These are phyloP conservation scores for Ustilago shanxiensis DNA, from an alignment of 1,284 basidiomycete genomes.

Conservation along the genomic window DNA sequence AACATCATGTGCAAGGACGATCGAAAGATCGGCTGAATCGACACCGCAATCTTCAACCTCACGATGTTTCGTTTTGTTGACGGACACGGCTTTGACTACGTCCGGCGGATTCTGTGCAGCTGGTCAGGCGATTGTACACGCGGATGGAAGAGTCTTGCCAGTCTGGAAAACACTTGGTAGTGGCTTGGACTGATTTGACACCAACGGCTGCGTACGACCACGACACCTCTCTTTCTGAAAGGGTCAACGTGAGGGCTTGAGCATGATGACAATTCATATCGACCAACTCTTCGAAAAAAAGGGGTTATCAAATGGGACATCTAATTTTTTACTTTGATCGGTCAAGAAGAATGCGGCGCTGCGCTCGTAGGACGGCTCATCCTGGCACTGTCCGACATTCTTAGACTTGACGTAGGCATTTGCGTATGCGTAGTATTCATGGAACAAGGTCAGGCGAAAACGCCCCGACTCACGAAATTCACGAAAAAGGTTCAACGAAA, in stretches of 20 bases:
- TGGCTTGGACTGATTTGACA: not conserved
- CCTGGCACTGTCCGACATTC: slow-evolving; percentile 27
- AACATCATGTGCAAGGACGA: not conserved
- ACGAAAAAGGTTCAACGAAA: too few relatives aligned
- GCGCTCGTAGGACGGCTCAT: not conserved
- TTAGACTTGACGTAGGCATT: slow-evolving; percentile 26
- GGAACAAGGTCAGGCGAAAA: not conserved
- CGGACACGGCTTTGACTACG: not conserved
- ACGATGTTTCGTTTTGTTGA: not conserved
- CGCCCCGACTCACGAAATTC: too few relatives aligned
- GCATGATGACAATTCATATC: slow-evolving; percentile 1
- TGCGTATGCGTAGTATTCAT: slow-evolving; percentile 20
- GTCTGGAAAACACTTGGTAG: not conserved
- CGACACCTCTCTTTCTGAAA: not conserved
- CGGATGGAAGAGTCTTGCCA: not conserved
- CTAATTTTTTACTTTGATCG: not conserved
- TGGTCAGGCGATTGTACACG: not conserved
- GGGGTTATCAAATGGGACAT: slow-evolving; percentile 19
- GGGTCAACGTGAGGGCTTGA: not conserved
- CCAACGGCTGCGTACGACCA: not conserved
- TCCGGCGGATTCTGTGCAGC: slow-evolving; percentile 1
- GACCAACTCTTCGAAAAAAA: not conserved
- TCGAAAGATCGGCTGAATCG: too few relatives aligned
- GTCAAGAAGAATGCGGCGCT: slow-evolving; percentile 2
- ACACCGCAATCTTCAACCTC: too few relatives aligned